phyloP scores from a whole-genome alignment of 129 eudicot species.

The Centaurea solstitialis region DNA sequence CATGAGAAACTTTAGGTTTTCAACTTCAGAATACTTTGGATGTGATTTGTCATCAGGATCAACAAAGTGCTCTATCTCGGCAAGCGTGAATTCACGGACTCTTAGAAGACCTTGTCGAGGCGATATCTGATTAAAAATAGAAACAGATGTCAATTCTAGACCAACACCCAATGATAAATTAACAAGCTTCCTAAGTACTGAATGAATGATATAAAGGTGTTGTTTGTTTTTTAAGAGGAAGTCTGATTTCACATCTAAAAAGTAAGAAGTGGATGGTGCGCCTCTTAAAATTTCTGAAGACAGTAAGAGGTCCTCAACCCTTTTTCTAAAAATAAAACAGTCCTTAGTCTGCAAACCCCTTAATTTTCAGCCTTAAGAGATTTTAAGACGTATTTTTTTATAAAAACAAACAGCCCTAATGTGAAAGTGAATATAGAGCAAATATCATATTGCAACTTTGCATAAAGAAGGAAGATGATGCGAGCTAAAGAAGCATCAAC shows the following conservation, averaged over 20 bases:
- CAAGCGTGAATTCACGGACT: conserved; percentile 72
- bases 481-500: background rate
- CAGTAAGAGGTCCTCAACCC: no score
- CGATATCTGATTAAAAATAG: conserved; percentile 42
- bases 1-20: conserved; percentile 57
- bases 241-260: no score
- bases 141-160: background rate
- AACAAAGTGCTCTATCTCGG: conserved; percentile 69
- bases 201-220: background rate
- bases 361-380: no score
- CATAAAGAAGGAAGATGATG: background rate
- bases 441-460: background rate
- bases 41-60: conserved; percentile 68
- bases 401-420: no score
- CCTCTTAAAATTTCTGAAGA: no score
- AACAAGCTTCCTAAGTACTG: background rate
- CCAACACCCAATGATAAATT: background rate
- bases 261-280: no score
- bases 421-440: background rate
- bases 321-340: no score
- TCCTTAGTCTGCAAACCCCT: no score
- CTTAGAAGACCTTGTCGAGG: conserved; percentile 70
- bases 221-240: no score
- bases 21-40: conserved; percentile 61
- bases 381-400: no score